phyloP scores from a whole-genome alignment of 1,139 yeast genomes.

The Pichia sp. region DNA sequence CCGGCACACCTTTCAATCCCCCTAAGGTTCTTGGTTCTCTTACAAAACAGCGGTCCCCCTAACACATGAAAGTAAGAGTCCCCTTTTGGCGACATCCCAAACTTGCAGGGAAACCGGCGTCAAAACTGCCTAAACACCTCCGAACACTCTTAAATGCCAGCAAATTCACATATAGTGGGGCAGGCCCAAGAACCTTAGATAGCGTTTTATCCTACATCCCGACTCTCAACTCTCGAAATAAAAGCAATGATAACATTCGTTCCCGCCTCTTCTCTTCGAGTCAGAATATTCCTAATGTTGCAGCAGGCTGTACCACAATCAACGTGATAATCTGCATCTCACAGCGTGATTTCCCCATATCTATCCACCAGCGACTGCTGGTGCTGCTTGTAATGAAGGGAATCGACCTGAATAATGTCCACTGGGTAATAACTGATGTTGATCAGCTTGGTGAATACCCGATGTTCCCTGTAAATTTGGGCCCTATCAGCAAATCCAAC shows the following conservation, averaged over 20 bases:
- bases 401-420: slow-evolving; percentile 7
- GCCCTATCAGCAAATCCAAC: background rate
- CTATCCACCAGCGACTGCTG: slow-evolving; percentile 11
- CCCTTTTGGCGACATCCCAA: slow-evolving; percentile 9
- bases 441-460: slow-evolving; percentile 8
- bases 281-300: background rate
- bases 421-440: slow-evolving; percentile 15
- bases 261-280: background rate
- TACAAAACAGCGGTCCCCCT: background rate
- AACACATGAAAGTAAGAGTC: background rate
- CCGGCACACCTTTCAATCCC: too few relatives aligned
- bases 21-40: background rate
- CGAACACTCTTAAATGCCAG: slow-evolving; percentile 4
- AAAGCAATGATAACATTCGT: background rate
- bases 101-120: background rate
- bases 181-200: slow-evolving; percentile 16
- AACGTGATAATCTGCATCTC: slow-evolving; percentile 12
- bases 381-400: slow-evolving; percentile 5
- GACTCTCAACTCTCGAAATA: background rate
- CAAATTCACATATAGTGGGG: background rate
- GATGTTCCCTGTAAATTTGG: background rate
- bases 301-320: background rate
- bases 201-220: slow-evolving; percentile 13
- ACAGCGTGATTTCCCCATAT: slow-evolving; percentile 15
- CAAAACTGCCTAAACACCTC: slow-evolving; percentile 1